Conservation (phyloP, 2,329 filamentous ascomycete species). For the Aspergillus puulaauensis region DNA sequence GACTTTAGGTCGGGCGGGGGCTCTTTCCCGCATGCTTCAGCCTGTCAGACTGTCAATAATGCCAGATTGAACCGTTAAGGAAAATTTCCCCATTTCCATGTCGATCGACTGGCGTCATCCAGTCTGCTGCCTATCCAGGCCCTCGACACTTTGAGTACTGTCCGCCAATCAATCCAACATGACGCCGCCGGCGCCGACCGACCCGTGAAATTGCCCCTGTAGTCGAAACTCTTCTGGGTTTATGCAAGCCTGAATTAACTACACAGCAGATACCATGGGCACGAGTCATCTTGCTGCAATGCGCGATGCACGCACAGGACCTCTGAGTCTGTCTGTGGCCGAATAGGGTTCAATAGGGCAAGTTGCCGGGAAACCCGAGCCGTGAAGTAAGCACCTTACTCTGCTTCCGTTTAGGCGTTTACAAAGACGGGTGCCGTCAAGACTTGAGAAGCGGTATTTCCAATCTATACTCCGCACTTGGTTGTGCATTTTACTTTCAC, state of each 20-base stretch:
- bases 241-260: too few species aligned
- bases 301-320: neutral
- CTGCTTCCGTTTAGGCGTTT: neutral
- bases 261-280: too few species aligned
- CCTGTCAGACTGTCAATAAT: neutral
- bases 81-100: neutral
- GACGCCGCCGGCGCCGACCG: neutral
- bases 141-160: neutral
- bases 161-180: neutral
- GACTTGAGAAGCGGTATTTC: neutral
- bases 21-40: neutral
- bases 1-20: neutral
- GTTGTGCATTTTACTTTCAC: neutral
- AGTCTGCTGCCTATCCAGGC: neutral
- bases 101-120: neutral
- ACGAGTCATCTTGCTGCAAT: too few species aligned
- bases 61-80: neutral
- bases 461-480: neutral
- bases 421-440: neutral
- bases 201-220: too few species aligned
- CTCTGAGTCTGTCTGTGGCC: neutral
- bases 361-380: neutral
- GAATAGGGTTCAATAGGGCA: conserved; percentile 2
- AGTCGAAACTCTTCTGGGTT: too few species aligned
- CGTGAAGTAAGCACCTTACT: conserved; percentile 1